Evolutionary conservation across 176 grass and related monocot species (phyloP), one percentile per base, ranked within the genome.

Genomic region (Oryza officinalis): DNA sequence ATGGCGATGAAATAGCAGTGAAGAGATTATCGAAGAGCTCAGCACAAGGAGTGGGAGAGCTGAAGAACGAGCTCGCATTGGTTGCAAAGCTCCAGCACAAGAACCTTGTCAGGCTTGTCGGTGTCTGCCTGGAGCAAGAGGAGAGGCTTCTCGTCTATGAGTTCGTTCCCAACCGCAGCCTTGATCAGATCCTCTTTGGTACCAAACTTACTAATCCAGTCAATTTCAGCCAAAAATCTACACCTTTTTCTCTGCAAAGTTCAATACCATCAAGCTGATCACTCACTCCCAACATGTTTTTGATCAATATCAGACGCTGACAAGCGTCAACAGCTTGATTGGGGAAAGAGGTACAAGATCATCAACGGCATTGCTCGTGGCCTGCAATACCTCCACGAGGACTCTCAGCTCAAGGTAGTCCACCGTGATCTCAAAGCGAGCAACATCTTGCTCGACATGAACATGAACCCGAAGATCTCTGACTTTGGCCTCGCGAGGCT

Each of bases 311-410:
- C 57, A 94, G 89, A 83, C 23, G 68, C 35, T 2, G 68, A 69
- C 10, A 84, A 65, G 49, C 79, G 41, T 5, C 27, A 25, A n/a
- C 46, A 65, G 46, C 30, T 95, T 5, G 71, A 74, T 2, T 96
- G 88, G 93, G 65, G 13, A 37, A 81, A 63, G 75, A 85, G 93
- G 57, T 68, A 69, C 87, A 75, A 63, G 28, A 85, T 89, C 46
- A 93, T 93, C 35, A 63, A 75, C 0, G 93, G 90, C 37, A 63
- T 91, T 35, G 93, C 93, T 6, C 43, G 93, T 12, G 93, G 93
- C 6, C 52, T 96, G 43, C 90, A 86, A 63, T 96, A 96, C 49
- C 88, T 96, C n/a, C 93, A 93, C 1, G 90, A 96, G 52, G 93
- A 96, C 52, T 96, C 90, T 0, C 87, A 84, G 38, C 63, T 93